Conservation (phyloP, 2,329 filamentous ascomycete species). For the Anthostomella pinea region DNA sequence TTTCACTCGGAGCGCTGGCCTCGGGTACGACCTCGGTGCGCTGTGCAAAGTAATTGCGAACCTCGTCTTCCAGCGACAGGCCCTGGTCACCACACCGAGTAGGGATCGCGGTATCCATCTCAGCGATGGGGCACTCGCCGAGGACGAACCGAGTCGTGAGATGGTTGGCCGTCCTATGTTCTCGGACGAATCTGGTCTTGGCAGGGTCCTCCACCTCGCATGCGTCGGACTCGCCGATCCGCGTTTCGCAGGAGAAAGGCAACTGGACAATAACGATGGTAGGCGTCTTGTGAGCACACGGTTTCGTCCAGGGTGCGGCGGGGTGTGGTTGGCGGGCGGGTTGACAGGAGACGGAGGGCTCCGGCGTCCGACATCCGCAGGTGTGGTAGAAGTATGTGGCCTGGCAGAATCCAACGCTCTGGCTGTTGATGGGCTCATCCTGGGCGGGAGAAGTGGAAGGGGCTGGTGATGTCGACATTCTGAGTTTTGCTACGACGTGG, state of each 20-base stretch:
- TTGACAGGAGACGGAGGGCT: conserved; percentile 11
- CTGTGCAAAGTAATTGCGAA: too few species aligned
- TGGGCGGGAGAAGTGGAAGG: too few species aligned
- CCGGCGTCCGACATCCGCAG: conserved; percentile 20
- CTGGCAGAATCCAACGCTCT: conserved; percentile 11
- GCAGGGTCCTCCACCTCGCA: conserved; percentile 5
- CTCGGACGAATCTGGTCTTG: conserved; percentile 6
- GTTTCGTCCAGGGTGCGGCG: background rate
- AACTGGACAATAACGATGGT: conserved; percentile 4
- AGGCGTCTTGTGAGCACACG: conserved; percentile 13
- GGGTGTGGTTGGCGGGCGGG: background rate
- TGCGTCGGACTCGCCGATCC: conserved; percentile 1
- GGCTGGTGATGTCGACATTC: background rate
- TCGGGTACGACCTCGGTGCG: too few species aligned
- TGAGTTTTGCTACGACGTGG: too few species aligned
- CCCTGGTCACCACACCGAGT: conserved; percentile 1
- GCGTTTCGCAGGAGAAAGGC: conserved; percentile 1
- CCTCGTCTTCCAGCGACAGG: too few species aligned
- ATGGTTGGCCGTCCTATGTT: conserved; percentile 8
- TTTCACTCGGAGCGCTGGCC: too few species aligned
- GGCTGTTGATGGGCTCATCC: background rate
- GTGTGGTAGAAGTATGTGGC: conserved; percentile 18
- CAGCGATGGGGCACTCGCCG: conserved; percentile 1
- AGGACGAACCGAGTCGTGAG: conserved; percentile 15
- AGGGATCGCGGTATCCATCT: conserved; percentile 8